Evolutionary conservation across 345 rosid genomes (phyloP).

Genomic region (Ceriops decandra): DNA sequence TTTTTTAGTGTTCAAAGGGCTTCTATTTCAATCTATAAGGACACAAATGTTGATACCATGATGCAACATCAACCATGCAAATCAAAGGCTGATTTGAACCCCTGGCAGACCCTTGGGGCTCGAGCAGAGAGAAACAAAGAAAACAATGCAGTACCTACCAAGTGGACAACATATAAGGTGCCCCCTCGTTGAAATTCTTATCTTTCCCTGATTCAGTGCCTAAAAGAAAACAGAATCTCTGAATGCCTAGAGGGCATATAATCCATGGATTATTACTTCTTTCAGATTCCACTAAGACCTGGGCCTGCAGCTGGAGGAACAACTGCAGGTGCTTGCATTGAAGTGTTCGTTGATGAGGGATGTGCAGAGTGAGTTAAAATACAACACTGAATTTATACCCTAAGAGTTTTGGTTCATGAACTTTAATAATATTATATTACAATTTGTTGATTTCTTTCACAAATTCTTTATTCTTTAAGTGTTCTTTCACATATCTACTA

Average conservation of each 20-base stretch:
- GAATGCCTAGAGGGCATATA: slow-evolving; percentile 4
- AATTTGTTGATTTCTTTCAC: not conserved
- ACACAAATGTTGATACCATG: slow-evolving; percentile 34
- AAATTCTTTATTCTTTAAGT: too few species aligned
- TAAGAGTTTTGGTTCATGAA: too few species aligned
- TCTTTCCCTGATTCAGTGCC: not conserved
- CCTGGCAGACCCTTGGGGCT: slow-evolving; percentile 65
- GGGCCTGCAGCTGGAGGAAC: slow-evolving; percentile 38
- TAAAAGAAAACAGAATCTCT: not conserved
- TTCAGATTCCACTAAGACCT: slow-evolving; percentile 65
- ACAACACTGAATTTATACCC: too few species aligned
- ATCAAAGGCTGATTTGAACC: slow-evolving; percentile 42
- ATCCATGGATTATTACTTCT: slow-evolving; percentile 11
- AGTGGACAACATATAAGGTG: slow-evolving; percentile 85
- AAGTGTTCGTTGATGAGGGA: slow-evolving; percentile 82
- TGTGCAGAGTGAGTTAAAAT: slow-evolving; percentile 51
- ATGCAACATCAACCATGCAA: slow-evolving; percentile 36
- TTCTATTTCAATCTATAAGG: slow-evolving; percentile 60
- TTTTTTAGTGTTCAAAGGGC: slow-evolving; percentile 42
- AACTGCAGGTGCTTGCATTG: slow-evolving; percentile 45
- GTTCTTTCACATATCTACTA: too few species aligned
- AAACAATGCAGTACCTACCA: slow-evolving; percentile 64
- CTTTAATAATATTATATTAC: not conserved
- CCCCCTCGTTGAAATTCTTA: not conserved
- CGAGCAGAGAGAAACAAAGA: slow-evolving; percentile 92